These are phyloP conservation scores for Malania oleifera DNA, from an alignment of 164 flowering plant genomes.

Conservation along the genomic window DNA sequence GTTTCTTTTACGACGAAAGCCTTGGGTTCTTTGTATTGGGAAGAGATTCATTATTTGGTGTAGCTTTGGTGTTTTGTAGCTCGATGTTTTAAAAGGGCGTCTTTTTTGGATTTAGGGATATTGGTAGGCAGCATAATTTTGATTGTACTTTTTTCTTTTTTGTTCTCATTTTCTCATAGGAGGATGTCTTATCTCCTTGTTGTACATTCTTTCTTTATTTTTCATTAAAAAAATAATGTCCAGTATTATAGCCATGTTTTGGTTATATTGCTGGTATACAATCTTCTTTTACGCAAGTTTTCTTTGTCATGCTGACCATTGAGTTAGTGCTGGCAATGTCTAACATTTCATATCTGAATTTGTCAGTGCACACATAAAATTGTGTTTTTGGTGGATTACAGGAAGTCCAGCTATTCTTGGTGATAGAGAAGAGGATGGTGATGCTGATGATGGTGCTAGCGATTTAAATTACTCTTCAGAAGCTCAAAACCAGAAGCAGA, in stretches of 20 bases:
- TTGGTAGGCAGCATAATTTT: too few relatives aligned
- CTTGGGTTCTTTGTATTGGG: too few relatives aligned
- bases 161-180: too few relatives aligned
- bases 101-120: too few relatives aligned
- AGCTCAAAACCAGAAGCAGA: conserved; percentile 5
- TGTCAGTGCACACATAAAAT: neutral
- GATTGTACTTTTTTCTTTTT: too few relatives aligned
- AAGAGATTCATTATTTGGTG: too few relatives aligned
- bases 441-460: conserved; percentile 5
- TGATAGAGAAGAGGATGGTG: conserved; percentile 17
- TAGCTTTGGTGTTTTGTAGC: too few relatives aligned
- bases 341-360: neutral
- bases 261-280: neutral
- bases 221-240: neutral
- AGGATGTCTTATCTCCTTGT: too few relatives aligned
- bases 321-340: neutral
- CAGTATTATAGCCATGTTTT: neutral
- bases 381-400: neutral
- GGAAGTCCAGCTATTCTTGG: conserved; percentile 18
- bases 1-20: too few relatives aligned
- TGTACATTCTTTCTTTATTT: too few relatives aligned
- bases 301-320: neutral
- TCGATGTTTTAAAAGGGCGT: too few relatives aligned
- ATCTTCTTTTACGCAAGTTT: neutral
- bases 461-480: neutral